Evolutionary conservation across 805 yeast species (phyloP).

Genomic region (Saturnispora zaruensis): DNA sequence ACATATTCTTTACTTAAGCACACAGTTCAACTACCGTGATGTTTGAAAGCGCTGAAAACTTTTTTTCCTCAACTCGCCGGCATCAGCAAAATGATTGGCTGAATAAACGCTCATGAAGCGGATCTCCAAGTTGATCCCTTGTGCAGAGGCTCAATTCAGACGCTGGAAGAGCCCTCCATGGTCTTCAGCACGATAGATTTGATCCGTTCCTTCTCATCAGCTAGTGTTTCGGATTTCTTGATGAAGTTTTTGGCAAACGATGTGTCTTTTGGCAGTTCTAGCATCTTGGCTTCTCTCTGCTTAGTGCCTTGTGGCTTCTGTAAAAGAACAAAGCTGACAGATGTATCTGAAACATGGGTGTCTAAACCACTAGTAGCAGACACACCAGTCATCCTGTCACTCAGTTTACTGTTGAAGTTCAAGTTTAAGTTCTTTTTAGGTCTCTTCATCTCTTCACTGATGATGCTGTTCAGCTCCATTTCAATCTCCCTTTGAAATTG

Average conservation of each 20-base stretch:
- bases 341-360: slow-evolving; percentile 24
- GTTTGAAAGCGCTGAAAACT: not conserved
- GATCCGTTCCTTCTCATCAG: slow-evolving; percentile 47
- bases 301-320: not conserved
- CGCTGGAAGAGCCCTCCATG: not conserved
- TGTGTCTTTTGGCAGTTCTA: slow-evolving; percentile 45
- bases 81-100: not conserved
- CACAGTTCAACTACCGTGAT: not conserved
- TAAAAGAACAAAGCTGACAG: slow-evolving; percentile 13
- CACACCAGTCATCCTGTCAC: not conserved
- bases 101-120: not conserved
- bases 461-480: slow-evolving; percentile 42
- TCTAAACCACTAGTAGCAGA: slow-evolving; percentile 4
- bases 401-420: not conserved
- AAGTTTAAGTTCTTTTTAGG: not conserved
- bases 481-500: slow-evolving; percentile 34
- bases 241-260: slow-evolving; percentile 45
- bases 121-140: not conserved
- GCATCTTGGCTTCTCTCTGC: slow-evolving; percentile 29
- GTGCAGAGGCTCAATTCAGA: not conserved
- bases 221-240: slow-evolving; percentile 41
- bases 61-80: not conserved
- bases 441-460: slow-evolving; percentile 1
- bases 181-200: slow-evolving; percentile 42
- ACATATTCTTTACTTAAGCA: not conserved